Evolutionary conservation across 805 yeast genomes (phyloP), one percentile per base, ranked within the genome.

Genomic region (Blastobotrys robertii): DNA sequence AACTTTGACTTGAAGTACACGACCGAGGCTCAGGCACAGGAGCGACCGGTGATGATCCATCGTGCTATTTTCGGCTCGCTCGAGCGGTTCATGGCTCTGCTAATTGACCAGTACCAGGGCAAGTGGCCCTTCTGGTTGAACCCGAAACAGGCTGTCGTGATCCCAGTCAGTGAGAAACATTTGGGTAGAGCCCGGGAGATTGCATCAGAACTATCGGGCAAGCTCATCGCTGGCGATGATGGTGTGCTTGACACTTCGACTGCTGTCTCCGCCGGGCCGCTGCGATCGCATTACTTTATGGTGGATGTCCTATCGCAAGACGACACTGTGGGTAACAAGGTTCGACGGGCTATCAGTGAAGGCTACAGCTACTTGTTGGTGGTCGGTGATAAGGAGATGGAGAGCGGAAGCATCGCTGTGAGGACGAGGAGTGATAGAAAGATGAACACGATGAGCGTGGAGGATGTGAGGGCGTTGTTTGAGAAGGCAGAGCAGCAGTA

Each of bases 101-200:
- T 92, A 47, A 77, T 92, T 41, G 97, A 92, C 59, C 94, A 88
- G 50, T 85, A 79, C 59, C 75, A 76, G 44, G 98, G 97, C 0
- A 80, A 81, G 52, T 92, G 97, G 97, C 98, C 98, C 8, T 87
- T 92, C 59, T 92, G 98, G 98, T 58, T 92, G 36, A 85, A 81
- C 50, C 97, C 97, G 5, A 72, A 94, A 48, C 98, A 92, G 59
- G 92, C 90, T 0, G 70, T 83, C 33, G 70, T 92, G 2, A 70
- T 92, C 4, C 97, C 98, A 1, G 78, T 87, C 3, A 77, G 80
- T 44, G 77, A 77, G 0, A 64, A 70, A 8, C 88, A 83, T 54
- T 58, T 62, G 7, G 72, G 64, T 8, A 72, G 72, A 42, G 83
- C 94, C 2, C 50, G 67, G n/a, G 44, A 61, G 2, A 58, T 84